Evolutionary conservation across 2,329 filamentous ascomycete genomes (phyloP), one percentile per base, ranked within the genome.

Genomic region (Hymenoscyphus fraxineus): DNA sequence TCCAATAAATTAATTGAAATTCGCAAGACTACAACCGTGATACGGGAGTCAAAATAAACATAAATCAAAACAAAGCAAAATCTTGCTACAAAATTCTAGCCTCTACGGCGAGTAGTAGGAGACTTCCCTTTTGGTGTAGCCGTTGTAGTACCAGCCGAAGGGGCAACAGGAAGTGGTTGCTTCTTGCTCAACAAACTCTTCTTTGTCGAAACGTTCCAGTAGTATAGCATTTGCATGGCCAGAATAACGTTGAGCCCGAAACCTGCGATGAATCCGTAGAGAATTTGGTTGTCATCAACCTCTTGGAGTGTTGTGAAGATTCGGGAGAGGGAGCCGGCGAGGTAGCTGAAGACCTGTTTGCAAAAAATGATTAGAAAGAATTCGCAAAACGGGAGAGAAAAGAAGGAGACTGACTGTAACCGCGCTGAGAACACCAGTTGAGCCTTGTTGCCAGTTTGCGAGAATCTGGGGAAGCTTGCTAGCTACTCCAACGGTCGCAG

Each of bases 251-350:
- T 99, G 72, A 99, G 85, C n/a, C 82, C 80, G 76, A 97, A 97
- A 35, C 93, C 95, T 7, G 93, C 92, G 63, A 98, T 80, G 82
- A 96, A 98, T 60, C 93, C 91, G 79, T 96, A 98, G 32, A 99
- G 85, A 73, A 99, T 98, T 65, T 98, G 83, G 79, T 93, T 93
- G 78, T 99, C 95, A 77, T 96, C 91, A 66, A 99, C 95, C 81
- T 99, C 95, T 75, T 98, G 93, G 64, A 99, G 82, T 9, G 96
- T 99, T 39, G 95, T 99, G 79, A 97, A 99, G 80, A 99, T 96
- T 76, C 95, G 91, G 32, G 92, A 91, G 65, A 98, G 86, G 55
- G 93, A 97, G 47, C 96, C 95, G 72, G 88, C 83, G 73, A 99
- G 91, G 79, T 97, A 99, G 83, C 97, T 98, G 85, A 99, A 97